Base-by-base conservation (phyloP, 306 rosid genomes). In the Quercus aquifolioides region DNA sequence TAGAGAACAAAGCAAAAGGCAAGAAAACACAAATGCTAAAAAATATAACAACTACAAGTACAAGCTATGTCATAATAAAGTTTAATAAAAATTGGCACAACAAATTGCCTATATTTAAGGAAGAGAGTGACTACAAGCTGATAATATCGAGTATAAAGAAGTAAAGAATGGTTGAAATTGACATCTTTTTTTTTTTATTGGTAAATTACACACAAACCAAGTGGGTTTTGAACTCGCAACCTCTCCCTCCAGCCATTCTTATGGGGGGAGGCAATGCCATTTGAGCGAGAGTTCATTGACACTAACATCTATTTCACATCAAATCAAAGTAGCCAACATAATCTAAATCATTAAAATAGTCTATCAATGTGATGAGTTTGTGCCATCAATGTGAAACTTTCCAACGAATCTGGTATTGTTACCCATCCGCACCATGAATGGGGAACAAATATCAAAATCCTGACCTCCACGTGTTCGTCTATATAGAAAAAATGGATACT, bases 381-480 rank as follows among this genome's bases (percentile, higher is more conserved):
- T 46, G 54, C 5, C 43, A 62, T 71, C 78, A 71, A 68, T 23
- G 55, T 21, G 72, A 81, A 3, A 33, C 17, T 76, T 57, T 76
- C n/a, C 78, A 25, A 21, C 6, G 12, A 74, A 77, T 21, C 43
- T 64, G 43, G 43, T 5, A 64, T 64, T 17, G 1, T 25, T 12
- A 56, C 7, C 20, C 25, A 21, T 41, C 46, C 1, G 1, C 3
- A 41, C 8, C 54, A 49, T 49, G 54, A 49, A 49, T 49, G 54
- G 54, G 54, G 54, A 49, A 49, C 54, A 49, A 12, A 49, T 10
- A 10, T 60, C 67, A 60, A 60, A 23, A 31, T 60, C 67, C 67
- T 11, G 33, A 60, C 67, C 19, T 21, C 15, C 31, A 60, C 5
- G 15, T 25, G 67, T n/a, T 56, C 2, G 12, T 7, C 23, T 56